Conservation (phyloP, 139 green algal species). For the Chlorella sp. region DNA sequence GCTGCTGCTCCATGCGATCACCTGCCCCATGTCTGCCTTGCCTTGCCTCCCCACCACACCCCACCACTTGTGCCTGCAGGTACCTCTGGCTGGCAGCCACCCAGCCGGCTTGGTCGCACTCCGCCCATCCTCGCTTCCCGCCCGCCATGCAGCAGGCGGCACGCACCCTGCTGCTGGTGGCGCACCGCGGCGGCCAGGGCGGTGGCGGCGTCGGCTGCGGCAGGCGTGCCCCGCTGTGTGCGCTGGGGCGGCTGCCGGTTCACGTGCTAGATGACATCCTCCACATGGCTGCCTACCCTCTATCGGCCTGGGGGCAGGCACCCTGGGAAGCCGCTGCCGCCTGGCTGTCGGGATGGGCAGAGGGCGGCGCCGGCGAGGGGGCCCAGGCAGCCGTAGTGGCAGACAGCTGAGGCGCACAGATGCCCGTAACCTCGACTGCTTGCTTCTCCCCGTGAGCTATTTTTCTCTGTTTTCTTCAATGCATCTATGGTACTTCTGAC, state of each 20-base stretch:
- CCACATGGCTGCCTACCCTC: conserved; percentile 5
- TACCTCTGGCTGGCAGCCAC: not conserved
- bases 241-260: not conserved
- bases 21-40: not conserved
- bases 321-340: not conserved
- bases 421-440: no score
- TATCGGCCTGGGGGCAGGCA: not conserved
- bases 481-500: no score
- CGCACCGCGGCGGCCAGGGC: not conserved
- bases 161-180: conserved; percentile 6
- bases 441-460: no score
- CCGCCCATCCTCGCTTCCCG: not conserved
- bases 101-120: not conserved
- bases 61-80: not conserved
- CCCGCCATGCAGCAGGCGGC: not conserved
- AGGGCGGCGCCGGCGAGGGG: no score
- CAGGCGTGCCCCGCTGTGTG: not conserved
- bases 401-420: no score
- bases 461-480: no score
- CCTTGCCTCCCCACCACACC: not conserved
- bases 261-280: not conserved
- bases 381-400: not conserved
- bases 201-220: not conserved
- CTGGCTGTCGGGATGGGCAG: not conserved
- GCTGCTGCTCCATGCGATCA: not conserved